phyloP scores from a whole-genome alignment of 495 filamentous ascomycete genomes.

The Letharia columbiana region DNA sequence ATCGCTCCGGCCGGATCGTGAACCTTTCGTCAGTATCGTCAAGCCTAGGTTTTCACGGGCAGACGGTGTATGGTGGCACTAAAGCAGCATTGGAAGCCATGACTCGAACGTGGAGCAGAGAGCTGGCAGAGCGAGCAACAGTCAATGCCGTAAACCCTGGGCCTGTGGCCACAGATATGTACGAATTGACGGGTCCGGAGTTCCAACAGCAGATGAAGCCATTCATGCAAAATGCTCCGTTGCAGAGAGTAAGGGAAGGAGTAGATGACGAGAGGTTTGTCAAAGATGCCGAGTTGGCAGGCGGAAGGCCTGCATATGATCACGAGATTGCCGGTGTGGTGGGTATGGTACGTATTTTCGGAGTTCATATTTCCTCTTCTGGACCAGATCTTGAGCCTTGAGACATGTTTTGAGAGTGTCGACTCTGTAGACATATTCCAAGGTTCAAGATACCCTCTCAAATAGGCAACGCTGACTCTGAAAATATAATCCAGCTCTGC shows the following conservation, averaged over 20 bases:
- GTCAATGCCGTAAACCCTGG: slow-evolving; percentile 88
- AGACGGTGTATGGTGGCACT: slow-evolving; percentile 77
- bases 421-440: too few species aligned
- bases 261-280: slow-evolving; percentile 55
- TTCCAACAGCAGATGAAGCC: slow-evolving; percentile 50
- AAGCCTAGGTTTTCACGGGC: slow-evolving; percentile 56
- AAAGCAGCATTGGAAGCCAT: slow-evolving; percentile 89
- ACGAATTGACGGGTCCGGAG: slow-evolving; percentile 41
- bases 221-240: slow-evolving; percentile 61
- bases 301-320: slow-evolving; percentile 62
- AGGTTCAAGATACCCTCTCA: too few species aligned
- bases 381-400: too few species aligned
- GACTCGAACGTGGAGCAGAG: slow-evolving; percentile 81
- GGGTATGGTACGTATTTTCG: slow-evolving; percentile 44
- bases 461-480: too few species aligned
- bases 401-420: too few species aligned
- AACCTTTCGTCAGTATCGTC: slow-evolving; percentile 68
- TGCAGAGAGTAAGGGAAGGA: slow-evolving; percentile 43
- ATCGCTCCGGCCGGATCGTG: slow-evolving; percentile 70
- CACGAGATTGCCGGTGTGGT: slow-evolving; percentile 77
- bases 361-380: too few species aligned
- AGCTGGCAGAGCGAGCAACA: slow-evolving; percentile 67
- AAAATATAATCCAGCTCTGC: slow-evolving; percentile 39
- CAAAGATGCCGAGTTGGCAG: slow-evolving; percentile 51
- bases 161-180: slow-evolving; percentile 77